Evolutionary conservation across 73 alveolate genomes (phyloP).

Genomic region (Stentor coeruleus): DNA sequence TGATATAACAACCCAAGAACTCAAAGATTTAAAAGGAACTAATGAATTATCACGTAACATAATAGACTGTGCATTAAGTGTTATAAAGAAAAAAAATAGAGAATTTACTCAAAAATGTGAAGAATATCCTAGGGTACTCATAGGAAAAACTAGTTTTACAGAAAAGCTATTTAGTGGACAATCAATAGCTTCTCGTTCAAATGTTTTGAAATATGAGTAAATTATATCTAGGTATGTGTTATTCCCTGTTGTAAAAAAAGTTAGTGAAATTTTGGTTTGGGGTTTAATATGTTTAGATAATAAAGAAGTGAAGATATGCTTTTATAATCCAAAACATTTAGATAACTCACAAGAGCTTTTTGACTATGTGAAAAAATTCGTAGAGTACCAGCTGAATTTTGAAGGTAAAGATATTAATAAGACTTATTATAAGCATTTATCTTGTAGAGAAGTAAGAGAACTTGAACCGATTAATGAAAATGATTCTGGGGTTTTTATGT

Average conservation of each 20-base stretch:
- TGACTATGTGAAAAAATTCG: neutral
- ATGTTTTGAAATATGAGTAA: neutral
- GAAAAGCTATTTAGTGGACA: neutral
- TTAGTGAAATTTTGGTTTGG: neutral
- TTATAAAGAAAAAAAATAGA: neutral
- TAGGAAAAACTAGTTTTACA: neutral
- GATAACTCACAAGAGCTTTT: neutral
- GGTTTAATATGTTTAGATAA: neutral
- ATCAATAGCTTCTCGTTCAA: neutral
- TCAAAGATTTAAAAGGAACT: neutral
- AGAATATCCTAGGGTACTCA: neutral
- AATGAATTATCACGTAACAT: neutral
- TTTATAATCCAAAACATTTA: neutral
- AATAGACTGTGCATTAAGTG: neutral
- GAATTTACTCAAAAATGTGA: neutral
- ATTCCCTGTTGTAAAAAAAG: neutral
- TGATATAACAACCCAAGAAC: neutral
- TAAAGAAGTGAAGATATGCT: neutral
- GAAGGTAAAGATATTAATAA: neutral
- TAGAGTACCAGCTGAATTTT: neutral
- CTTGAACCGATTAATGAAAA: neutral
- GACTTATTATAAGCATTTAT: neutral
- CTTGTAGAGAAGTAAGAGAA: neutral
- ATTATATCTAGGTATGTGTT: neutral
- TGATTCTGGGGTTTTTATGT: neutral